Conservation (phyloP, 257 asterid species). For the Ophiorrhiza pumila region DNA sequence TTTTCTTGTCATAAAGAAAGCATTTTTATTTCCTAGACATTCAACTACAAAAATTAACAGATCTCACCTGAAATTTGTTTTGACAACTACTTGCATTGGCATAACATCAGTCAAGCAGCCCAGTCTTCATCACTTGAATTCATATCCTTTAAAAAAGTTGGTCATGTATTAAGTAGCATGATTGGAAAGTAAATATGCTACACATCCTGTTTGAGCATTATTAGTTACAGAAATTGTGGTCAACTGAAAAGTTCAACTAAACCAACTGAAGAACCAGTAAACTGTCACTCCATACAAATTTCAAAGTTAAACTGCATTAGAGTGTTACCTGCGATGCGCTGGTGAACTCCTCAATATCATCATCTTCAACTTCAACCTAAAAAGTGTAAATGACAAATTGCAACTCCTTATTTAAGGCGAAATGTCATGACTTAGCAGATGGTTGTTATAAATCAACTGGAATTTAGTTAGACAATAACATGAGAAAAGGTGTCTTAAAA, state of each 20-base stretch:
- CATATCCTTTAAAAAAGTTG: conserved; percentile 37
- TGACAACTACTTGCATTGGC: neutral
- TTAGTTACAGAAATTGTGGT: neutral
- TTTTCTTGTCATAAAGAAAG: neutral
- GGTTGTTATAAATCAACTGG: neutral
- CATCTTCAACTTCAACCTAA: conserved; percentile 59
- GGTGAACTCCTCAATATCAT: conserved; percentile 62
- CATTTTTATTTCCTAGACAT: neutral
- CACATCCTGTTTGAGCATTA: neutral
- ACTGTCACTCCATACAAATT: conserved; percentile 5
- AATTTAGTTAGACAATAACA: neutral
- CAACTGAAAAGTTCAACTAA: neutral
- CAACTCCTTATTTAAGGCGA: neutral
- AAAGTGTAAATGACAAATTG: conserved; percentile 10
- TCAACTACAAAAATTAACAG: neutral
- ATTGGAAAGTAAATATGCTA: neutral
- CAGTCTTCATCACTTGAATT: conserved; percentile 65
- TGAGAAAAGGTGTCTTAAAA: neutral
- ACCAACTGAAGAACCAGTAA: neutral
- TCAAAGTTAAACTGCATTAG: conserved; percentile 13
- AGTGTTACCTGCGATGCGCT: conserved; percentile 53
- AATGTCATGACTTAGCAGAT: neutral
- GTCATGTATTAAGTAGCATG: neutral
- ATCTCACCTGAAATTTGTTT: conserved; percentile 11
- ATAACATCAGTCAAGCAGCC: conserved; percentile 34